phyloP scores from a whole-genome alignment of 73 alveolate genomes.

The Effrenium voratum region DNA sequence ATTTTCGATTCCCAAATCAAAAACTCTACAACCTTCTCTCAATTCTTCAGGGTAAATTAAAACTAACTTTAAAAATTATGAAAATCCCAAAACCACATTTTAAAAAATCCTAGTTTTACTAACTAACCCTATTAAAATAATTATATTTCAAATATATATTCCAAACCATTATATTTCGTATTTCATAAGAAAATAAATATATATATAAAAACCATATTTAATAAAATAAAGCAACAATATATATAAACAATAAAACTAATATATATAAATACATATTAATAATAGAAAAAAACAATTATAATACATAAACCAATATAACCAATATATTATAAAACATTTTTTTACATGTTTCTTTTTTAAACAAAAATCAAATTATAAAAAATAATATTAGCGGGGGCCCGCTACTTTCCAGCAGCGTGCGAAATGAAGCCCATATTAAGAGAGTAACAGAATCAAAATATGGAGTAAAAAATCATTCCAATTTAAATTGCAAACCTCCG shows the following conservation, averaged over 20 bases:
- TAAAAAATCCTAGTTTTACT: too few relatives aligned
- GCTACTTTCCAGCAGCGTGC: not conserved
- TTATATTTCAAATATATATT: not conserved
- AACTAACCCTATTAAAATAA: not conserved
- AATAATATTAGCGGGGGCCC: not conserved
- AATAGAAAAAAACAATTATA: not conserved
- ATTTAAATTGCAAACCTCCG: not conserved
- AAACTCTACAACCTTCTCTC: too few relatives aligned
- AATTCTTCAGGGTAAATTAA: too few relatives aligned
- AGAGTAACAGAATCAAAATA: not conserved
- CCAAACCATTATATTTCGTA: not conserved
- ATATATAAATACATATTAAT: not conserved
- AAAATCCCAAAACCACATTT: too few relatives aligned
- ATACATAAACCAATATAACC: not conserved
- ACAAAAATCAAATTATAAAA: not conserved
- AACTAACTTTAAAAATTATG: too few relatives aligned
- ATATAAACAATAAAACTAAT: not conserved
- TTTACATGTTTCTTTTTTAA: not conserved
- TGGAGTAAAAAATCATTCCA: not conserved
- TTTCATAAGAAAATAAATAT: not conserved
- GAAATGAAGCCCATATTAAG: not conserved
- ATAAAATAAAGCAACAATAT: not conserved
- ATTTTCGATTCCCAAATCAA: too few relatives aligned
- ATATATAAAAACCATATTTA: not conserved
- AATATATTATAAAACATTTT: too few relatives aligned